Evolutionary conservation across 495 filamentous ascomycete genomes (phyloP), one percentile per base, ranked within the genome.

Genomic region (Penicillium cataractarum): DNA sequence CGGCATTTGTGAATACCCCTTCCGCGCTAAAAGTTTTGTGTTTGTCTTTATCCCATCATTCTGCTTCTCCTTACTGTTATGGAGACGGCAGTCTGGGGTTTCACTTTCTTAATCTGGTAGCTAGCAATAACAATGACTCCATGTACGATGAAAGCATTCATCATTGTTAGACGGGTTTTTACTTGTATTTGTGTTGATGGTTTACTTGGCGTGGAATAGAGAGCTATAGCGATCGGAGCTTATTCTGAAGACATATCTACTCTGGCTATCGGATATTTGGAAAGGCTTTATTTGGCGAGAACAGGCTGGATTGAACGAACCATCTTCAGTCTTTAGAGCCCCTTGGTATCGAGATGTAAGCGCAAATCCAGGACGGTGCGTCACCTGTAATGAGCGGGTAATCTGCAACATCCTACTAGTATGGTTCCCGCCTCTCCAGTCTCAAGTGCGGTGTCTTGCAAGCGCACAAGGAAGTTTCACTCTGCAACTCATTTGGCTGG

Each of bases 1-100:
- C 66, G 68, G 66, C 71, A 72, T 72, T 69, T 74, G 73, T 72
- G 63, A 74, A 74, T 76, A 76, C 74, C 71, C 73, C 55, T 57
- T 68, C 58, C 31, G 54, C 63, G 58, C 55, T 60, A 73, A 75
- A 75, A 75, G 65, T 74, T 71, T 51, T 68, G 56, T 64, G 48
- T 49, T 63, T 67, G 59, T 49, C n/a, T 64, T 57, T 58, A 17
- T 52, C 8, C 53, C 46, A 3, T 17, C 13, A 35, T 35, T 35
- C 17, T 27, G 74, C 64, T 69, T 76, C 32, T 68, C 76, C 32
- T 58, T 37, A 9, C 19, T 46, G 4, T 22, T 53, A n/a, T 54
- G 33, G 17, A 21, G n/a, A 56, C 19, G 12, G 29, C 27, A 56
- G 39, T 27, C 21, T 10, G 21, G 52, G 31, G 33, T 55, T 39